Conservation (phyloP, 2,329 filamentous ascomycete species). For the Aspergillus tamarii region DNA sequence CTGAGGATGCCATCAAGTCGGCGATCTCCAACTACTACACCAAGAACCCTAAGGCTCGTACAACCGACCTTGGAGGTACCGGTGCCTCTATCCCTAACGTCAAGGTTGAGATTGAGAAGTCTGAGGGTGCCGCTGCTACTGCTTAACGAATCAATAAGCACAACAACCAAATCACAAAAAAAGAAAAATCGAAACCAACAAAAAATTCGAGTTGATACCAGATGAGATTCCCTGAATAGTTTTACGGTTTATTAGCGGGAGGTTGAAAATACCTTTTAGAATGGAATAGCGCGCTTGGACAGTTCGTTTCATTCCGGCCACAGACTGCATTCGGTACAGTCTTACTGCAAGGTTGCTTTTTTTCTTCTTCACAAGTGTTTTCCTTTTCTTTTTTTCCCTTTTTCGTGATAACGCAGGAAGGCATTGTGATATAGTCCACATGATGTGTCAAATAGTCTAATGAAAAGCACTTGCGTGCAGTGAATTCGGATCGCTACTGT, state of each 20-base stretch:
- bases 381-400: slow-evolving; percentile 16
- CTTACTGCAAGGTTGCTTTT: slow-evolving; percentile 9
- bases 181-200: slow-evolving; percentile 13
- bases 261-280: slow-evolving; percentile 16
- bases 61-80: slow-evolving; percentile 78
- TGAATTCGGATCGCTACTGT: background rate
- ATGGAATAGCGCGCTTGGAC: slow-evolving; percentile 13
- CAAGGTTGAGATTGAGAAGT: slow-evolving; percentile 50
- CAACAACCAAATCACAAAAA: slow-evolving; percentile 8
- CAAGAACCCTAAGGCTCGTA: slow-evolving; percentile 77
- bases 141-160: slow-evolving; percentile 21
- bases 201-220: slow-evolving; percentile 16
- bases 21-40: slow-evolving; percentile 89
- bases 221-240: slow-evolving; percentile 11
- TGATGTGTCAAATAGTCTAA: slow-evolving; percentile 15
- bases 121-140: slow-evolving; percentile 34
- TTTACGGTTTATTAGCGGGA: slow-evolving; percentile 10
- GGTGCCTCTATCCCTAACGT: slow-evolving; percentile 66
- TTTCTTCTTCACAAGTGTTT: slow-evolving; percentile 5
- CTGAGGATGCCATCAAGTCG: slow-evolving; percentile 89
- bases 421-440: slow-evolving; percentile 14
- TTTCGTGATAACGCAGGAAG: slow-evolving; percentile 24
- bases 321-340: slow-evolving; percentile 32
- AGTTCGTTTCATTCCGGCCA: slow-evolving; percentile 1
- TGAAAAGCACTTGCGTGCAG: slow-evolving; percentile 16